phyloP scores from a whole-genome alignment of 176 grass and related monocot species.

The Raddia guianensis region DNA sequence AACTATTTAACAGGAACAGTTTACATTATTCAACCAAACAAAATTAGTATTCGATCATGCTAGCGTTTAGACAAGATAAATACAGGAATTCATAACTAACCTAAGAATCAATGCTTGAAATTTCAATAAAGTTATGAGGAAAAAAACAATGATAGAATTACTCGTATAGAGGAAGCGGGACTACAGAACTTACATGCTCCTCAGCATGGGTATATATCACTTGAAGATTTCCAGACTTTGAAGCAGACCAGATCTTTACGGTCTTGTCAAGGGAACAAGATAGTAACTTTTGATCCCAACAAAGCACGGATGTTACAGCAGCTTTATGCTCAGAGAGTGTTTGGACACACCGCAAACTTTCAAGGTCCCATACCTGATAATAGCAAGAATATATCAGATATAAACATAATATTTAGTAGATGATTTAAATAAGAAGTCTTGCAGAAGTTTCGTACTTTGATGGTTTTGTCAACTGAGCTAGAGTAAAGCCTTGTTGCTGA shows the following conservation, averaged over 20 bases:
- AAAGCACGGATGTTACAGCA: conserved; percentile 62
- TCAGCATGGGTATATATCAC: conserved; percentile 49
- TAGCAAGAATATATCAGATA: conserved; percentile 15
- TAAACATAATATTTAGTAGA: not conserved
- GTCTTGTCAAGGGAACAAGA: conserved; percentile 68
- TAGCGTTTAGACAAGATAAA: not conserved
- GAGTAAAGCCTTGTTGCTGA: conserved; percentile 45
- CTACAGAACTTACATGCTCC: conserved; percentile 49
- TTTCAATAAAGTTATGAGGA: not conserved
- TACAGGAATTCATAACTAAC: not conserved
- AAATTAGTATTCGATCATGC: not conserved
- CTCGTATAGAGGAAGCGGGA: not conserved
- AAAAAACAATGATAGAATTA: not conserved
- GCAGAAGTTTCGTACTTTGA: conserved; percentile 30
- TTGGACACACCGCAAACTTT: conserved; percentile 52
- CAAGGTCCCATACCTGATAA: conserved; percentile 64
- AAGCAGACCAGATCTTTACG: conserved; percentile 56
- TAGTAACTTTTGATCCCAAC: conserved; percentile 64
- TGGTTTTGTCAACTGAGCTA: conserved; percentile 52
- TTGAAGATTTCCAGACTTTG: conserved; percentile 52
- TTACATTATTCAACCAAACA: not conserved
- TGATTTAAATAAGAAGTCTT: not conserved
- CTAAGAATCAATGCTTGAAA: not conserved
- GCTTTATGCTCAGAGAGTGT: conserved; percentile 60
- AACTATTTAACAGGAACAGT: conserved; percentile 10